Evolutionary conservation across 129 eudicot species (phyloP).

Genomic region (Kitagawia praeruptora): DNA sequence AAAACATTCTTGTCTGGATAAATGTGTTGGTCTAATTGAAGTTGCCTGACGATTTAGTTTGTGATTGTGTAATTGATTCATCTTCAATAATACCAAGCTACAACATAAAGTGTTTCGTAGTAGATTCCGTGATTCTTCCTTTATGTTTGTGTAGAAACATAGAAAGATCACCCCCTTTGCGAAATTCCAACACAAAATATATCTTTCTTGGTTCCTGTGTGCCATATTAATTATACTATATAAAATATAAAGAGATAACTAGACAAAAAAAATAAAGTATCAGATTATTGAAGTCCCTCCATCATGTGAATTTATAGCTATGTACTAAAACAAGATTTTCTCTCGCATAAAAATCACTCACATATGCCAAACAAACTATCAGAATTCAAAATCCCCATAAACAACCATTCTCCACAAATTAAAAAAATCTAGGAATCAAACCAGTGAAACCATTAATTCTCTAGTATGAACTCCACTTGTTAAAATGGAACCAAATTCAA

Average conservation of each 20-base stretch:
- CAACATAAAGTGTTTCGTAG: constrained; percentile 87
- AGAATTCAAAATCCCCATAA: background rate
- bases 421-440: background rate
- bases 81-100: constrained; percentile 56
- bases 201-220: constrained; percentile 81
- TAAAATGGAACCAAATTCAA: background rate
- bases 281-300: background rate
- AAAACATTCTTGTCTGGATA: no score
- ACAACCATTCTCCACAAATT: background rate
- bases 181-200: constrained; percentile 80
- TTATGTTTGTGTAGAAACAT: constrained; percentile 67
- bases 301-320: background rate
- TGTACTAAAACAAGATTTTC: background rate
- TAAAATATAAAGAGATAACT: background rate
- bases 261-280: background rate
- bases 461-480: background rate
- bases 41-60: no score
- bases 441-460: background rate
- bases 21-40: no score
- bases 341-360: background rate
- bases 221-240: constrained; percentile 13
- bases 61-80: background rate
- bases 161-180: constrained; percentile 92
- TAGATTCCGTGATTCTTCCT: constrained; percentile 78
- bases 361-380: background rate